Evolutionary conservation across 2,329 filamentous ascomycete genomes (phyloP), one percentile per base, ranked within the genome.

Genomic region (Incumbomyces delicatus): DNA sequence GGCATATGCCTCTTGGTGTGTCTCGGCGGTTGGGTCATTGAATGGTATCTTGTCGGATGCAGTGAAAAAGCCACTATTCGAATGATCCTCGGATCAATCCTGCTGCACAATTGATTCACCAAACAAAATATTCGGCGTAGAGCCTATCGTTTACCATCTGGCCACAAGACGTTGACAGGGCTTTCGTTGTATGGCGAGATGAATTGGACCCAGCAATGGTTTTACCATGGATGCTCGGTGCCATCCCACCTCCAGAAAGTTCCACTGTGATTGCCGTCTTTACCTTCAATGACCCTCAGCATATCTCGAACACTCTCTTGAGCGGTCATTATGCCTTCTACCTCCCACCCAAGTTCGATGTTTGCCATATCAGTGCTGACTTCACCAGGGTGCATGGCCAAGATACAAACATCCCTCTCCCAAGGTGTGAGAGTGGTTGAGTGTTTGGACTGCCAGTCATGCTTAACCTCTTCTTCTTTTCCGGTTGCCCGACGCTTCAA

Each of bases 301-400:
- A 76, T 75, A 20, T 64, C 68, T 5, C 53, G 50, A 3, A 77
- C 73, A 16, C 70, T 74, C 55, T 75, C 66, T 44, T 71, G 63
- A 0, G 71, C 63, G 3, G 64, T 68, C 49, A 77, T 75, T 50
- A 73, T 69, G 1, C 73, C 74, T 37, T 73, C 66, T 7, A 77
- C 68, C 35, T 74, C 66, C 72, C 73, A 76, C 0, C 65, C 64
- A 12, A 75, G 51, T 18, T 72, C 63, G 32, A 76, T 65, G 46
- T 75, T 73, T 4, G 69, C 68, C 73, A 77, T 76, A 50, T 77
- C 74, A 1, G 73, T 78, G 34, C 65, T 63, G 1, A 79, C 75
- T 56, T 78, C 75, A 6, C 75, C 76, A 0, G 75, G 76, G 61
- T 79, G 76, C 59, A 78, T 65, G 5, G 74, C 74, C 31, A 78